Base-by-base conservation (phyloP, 73 alveolate species). In the Blepharisma japonicum region DNA sequence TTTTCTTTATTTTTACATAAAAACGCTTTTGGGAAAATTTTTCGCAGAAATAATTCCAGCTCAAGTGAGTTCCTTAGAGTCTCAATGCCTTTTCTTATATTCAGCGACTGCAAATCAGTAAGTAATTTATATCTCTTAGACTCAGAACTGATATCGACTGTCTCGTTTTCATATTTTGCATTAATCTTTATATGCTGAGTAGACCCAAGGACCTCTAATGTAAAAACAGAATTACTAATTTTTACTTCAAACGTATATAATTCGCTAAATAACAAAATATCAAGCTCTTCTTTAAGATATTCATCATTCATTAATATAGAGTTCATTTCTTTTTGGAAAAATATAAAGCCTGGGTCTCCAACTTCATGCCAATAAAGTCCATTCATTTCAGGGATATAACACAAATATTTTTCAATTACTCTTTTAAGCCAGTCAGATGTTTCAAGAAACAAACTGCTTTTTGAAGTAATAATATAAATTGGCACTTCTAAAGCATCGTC, bases 11-110 rank as follows among this genome's bases (percentile, higher is more conserved):
- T 32, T 32, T 32, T 32, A 32, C 42, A 32, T 32, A 32, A 32
- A 32, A 32, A 32, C 3, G 42, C 42, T 55, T 55, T 46, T 55
- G 49, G 32, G 82, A 74, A 55, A 74, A 71, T 32, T 80, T 86
- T 14, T 18, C 11, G 14, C 0, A 61, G 14, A 25, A 61, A 25
- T 20, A 18, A 39, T 2, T 61, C 23, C 48, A 61, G 14, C 23
- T 61, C 74, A n/a, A 61, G 47, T 14, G 47, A 14, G 14, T 5
- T 61, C 74, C 18, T 8, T 2, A 61, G 18, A n/a, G 74, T 61
- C 18, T 20, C 23, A 20, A 39, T n/a, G 4, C 74, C 14, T 25
- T n/a, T 14, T 2, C 14, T 61, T 9, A 61, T 9, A 14, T 61
- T 25, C 2, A 61, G 14, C 39, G 18, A n/a, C 47, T 61, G 74